Evolutionary conservation across 2,329 filamentous ascomycete species (phyloP).

Genomic region (Aciculosporium take): DNA sequence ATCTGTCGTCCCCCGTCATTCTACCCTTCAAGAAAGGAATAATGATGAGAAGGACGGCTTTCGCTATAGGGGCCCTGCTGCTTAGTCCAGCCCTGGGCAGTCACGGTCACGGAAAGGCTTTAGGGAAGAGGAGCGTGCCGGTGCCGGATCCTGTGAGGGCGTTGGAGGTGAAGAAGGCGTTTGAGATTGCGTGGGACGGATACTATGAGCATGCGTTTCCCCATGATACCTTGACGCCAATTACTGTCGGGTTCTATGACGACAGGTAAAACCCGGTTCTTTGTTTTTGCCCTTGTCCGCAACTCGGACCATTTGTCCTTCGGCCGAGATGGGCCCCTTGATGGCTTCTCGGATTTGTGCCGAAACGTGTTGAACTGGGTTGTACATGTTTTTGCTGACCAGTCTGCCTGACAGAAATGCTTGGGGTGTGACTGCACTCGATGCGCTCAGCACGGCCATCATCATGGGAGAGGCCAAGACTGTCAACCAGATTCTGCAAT

Average conservation of each 20-base stretch:
- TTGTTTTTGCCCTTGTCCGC: neutral
- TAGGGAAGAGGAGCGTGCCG: neutral
- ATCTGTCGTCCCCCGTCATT: neutral
- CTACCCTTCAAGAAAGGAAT: neutral
- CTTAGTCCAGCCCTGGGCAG: neutral
- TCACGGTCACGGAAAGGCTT: no score
- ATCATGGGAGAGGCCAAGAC: slow-evolving; percentile 59
- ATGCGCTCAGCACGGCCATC: slow-evolving; percentile 66
- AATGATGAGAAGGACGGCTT: neutral
- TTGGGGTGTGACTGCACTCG: slow-evolving; percentile 73
- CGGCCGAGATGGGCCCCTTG: neutral
- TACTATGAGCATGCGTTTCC: slow-evolving; percentile 63
- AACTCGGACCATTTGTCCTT: no score
- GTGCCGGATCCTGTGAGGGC: neutral
- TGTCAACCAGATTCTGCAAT: slow-evolving; percentile 56
- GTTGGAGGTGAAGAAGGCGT: slow-evolving; percentile 44
- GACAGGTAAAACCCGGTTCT: slow-evolving; percentile 47
- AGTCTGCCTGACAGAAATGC: slow-evolving; percentile 44
- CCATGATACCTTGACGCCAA: slow-evolving; percentile 58
- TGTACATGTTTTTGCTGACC: neutral
- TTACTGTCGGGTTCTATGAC: slow-evolving; percentile 49
- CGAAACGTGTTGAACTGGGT: no score
- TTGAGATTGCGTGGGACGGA: slow-evolving; percentile 55
- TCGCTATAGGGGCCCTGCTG: neutral
- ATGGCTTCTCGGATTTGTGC: no score